A percentile compares a stretch with the other conserved stretches of the same genome.
These are phyloP conservation scores for Fennellomyces sp. DNA, from an alignment of 371 early-diverging fungal species.

Conservation along the genomic window DNA sequence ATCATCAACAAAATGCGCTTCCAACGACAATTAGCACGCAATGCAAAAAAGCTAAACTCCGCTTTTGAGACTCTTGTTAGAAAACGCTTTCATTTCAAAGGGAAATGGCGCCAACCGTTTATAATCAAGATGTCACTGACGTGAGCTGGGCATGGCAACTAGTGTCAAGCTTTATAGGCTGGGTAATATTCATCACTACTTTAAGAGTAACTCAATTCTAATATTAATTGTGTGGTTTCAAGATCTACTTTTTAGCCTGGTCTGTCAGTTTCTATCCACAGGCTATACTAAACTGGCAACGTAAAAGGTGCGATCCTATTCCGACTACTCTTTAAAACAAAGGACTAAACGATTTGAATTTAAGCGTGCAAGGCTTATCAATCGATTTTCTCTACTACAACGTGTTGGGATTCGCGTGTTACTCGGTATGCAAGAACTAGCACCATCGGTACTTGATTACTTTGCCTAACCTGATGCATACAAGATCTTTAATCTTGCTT, in stretches of 20 bases:
- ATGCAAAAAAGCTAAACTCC: too few relatives aligned
- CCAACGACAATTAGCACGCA: too few relatives aligned
- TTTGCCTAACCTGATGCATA: too few relatives aligned
- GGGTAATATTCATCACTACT: slow-evolving; percentile 28
- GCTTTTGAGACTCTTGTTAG: neutral
- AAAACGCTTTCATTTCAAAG: neutral
- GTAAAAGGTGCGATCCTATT: slow-evolving; percentile 38
- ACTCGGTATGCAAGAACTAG: slow-evolving; percentile 56
- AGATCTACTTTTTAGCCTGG: slow-evolving; percentile 50
- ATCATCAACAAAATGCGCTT: too few relatives aligned
- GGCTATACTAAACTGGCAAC: slow-evolving; percentile 31
- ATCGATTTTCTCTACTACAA: slow-evolving; percentile 90
- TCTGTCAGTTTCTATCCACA: slow-evolving; percentile 51
- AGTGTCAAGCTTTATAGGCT: slow-evolving; percentile 40
- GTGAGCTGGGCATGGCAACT: slow-evolving; percentile 20
- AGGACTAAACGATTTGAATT: neutral
- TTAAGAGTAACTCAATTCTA: neutral
- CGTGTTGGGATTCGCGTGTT: slow-evolving; percentile 85
- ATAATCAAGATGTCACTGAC: neutral
- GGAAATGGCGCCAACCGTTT: neutral
- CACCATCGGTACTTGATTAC: neutral
- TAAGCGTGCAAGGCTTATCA: slow-evolving; percentile 85
- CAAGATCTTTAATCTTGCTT: slow-evolving; percentile 75
- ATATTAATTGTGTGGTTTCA: neutral
- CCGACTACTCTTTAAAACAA: neutral